Conservation (phyloP, 2,329 filamentous ascomycete genomes). For the Arthrobotrys pseudoclavata region DNA sequence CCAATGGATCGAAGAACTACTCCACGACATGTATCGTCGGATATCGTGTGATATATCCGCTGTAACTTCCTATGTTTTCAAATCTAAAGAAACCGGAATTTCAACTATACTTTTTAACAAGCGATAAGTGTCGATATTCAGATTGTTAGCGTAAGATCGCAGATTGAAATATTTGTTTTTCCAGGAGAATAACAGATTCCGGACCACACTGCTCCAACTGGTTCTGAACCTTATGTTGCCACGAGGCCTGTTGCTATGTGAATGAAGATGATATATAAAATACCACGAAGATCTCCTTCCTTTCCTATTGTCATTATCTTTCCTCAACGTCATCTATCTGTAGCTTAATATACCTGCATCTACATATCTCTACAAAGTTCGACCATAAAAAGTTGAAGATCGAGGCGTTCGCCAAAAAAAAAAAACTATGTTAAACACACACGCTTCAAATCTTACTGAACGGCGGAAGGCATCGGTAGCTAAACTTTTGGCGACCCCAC, state of each 20-base stretch:
- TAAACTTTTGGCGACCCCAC: not conserved
- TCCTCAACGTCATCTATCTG: constrained; percentile 11
- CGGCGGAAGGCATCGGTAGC: constrained; percentile 4
- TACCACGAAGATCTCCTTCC: constrained; percentile 44
- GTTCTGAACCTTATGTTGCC: constrained; percentile 22
- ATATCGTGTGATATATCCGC: no score
- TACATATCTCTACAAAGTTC: not conserved
- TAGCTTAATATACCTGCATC: not conserved
- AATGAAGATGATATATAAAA: constrained; percentile 28
- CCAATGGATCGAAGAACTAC: no score
- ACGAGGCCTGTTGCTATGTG: constrained; percentile 14
- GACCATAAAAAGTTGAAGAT: not conserved
- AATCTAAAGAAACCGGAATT: no score
- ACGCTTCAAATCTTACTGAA: constrained; percentile 30
- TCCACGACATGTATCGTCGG: no score
- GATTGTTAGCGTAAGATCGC: no score
- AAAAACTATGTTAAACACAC: constrained; percentile 23
- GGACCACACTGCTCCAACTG: not conserved
- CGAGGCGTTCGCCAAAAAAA: not conserved
- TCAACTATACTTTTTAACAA: no score
- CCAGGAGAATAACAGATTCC: no score
- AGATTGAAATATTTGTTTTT: not conserved
- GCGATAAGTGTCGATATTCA: no score
- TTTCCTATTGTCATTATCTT: constrained; percentile 28
- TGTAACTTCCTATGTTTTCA: no score